These are phyloP conservation scores for Hymenoscyphus infarciens DNA, from an alignment of 2,329 filamentous ascomycete species.

Conservation along the genomic window DNA sequence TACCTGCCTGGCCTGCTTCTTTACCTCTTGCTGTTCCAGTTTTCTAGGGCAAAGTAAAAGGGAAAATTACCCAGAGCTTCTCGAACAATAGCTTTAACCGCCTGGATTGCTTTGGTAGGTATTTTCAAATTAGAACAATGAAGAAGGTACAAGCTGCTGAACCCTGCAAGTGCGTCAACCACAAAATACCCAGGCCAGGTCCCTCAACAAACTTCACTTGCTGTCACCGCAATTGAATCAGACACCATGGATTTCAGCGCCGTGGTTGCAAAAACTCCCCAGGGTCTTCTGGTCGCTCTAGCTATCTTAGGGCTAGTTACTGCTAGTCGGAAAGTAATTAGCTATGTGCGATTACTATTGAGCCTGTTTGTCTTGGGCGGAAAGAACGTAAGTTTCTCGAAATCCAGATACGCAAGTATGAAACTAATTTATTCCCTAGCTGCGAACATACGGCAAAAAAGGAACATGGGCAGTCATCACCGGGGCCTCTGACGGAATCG, in stretches of 20 bases:
- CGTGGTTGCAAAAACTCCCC: conserved; percentile 23
- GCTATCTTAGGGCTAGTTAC: conserved; percentile 56
- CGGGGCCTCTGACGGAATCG: conserved; percentile 91
- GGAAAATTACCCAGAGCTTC: no score
- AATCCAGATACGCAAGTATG: neutral
- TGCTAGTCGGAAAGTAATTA: conserved; percentile 53
- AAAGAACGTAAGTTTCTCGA: conserved; percentile 49
- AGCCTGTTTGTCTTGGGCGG: conserved; percentile 67
- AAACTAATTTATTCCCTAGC: conserved; percentile 46
- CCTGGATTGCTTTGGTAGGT: no score
- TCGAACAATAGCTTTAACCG: no score
- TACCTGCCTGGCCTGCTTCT: no score
- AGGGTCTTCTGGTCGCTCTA: conserved; percentile 30
- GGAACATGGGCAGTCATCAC: conserved; percentile 94
- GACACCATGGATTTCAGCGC: conserved; percentile 21
- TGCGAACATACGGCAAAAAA: conserved; percentile 84
- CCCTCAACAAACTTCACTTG: neutral
- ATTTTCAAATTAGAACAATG: no score
- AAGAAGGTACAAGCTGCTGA: neutral
- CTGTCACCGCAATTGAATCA: neutral
- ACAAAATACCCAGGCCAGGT: neutral
- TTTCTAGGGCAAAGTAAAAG: no score
- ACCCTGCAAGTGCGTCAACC: neutral
- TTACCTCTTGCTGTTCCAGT: no score
- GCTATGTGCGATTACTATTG: conserved; percentile 58